A percentile compares a stretch with the other conserved stretches of the same genome.
Conservation (phyloP, 1,284 basidiomycete species). For the Fomes fomentarius region DNA sequence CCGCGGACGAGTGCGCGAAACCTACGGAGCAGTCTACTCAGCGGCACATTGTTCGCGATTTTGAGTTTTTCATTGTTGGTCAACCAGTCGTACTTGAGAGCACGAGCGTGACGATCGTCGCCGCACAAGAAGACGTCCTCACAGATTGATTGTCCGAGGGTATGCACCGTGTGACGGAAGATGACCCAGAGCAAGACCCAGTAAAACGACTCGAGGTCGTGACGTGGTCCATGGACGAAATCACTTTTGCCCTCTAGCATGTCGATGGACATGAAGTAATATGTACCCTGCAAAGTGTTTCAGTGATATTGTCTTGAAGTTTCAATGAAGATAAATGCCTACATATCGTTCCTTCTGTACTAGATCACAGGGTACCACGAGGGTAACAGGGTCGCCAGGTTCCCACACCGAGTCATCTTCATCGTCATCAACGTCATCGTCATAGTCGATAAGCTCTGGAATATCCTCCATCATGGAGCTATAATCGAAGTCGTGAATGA, state of each 20-base stretch:
- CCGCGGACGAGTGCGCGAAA: background rate
- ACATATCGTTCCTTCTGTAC: background rate
- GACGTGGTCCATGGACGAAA: slow-evolving; percentile 8
- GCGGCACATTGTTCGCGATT: background rate
- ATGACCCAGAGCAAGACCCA: slow-evolving; percentile 23
- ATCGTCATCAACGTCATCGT: background rate
- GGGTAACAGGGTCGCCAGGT: too few relatives aligned
- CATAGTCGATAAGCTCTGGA: background rate
- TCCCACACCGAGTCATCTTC: background rate
- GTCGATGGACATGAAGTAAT: background rate
- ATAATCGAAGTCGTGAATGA: slow-evolving; percentile 23
- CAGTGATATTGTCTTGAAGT: background rate
- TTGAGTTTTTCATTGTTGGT: background rate
- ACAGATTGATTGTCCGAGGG: background rate
- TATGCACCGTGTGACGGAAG: slow-evolving; percentile 12
- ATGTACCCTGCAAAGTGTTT: background rate
- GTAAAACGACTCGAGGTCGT: slow-evolving; percentile 24
- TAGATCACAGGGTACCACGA: too few relatives aligned
- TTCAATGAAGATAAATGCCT: background rate
- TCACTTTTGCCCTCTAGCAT: background rate
- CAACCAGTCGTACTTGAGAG: background rate
- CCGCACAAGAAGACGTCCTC: background rate
- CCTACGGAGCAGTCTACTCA: background rate
- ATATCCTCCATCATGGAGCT: slow-evolving; percentile 6
- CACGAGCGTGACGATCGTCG: background rate